Base-by-base conservation (phyloP, 495 filamentous ascomycete species). In the Hypoxylon fragiforme region DNA sequence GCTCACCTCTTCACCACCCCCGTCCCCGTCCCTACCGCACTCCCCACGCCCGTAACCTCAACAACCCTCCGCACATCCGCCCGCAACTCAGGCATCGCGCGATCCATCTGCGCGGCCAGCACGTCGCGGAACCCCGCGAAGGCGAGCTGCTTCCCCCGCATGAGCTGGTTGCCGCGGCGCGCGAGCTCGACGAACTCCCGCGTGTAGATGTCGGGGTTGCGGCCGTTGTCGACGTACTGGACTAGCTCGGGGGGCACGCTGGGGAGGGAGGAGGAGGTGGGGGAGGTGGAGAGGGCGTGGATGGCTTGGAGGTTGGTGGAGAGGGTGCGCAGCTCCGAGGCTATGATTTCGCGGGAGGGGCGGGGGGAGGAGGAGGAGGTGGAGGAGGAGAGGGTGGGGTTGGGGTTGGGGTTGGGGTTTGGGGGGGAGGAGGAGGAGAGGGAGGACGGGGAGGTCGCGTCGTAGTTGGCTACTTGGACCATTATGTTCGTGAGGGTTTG, bases 181-280 rank as follows among this genome's bases (percentile, higher is more conserved):
- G 90, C 89, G 14, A 90, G 76, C 83, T 98, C 95, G 38, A 97
- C 91, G 64, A 97, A 96, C 74, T 97, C 92, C 30, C 94, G 82
- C 44, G 92, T 97, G 77, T 97, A 99, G 72, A 99, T 96, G 68
- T 97, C 92, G 11, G 94, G 94, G 74, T 99, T 99, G 36, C 94
- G 87, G 9, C 90, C 85, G 44, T 87, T 80, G 69, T 97, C 91
- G 42, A 99, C 89, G 74, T 99, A 99, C 53, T 87, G 79, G 64
- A 97, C 88, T 8, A 98, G 84, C 59, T 96, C 92, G n/a, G 86
- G 84, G 2, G 94, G 92, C 19, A 97, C 79, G 5, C 69, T 62
- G 3, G 70, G 65, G 11, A 64, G 51, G 64, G 67, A 11, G 14
- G 80, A 77, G 47, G 73, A 71, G 37, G 78, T 63, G 7, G 66